Evolutionary conservation across 129 eudicot genomes (phyloP), one percentile per base, ranked within the genome.

Genomic region (Flaveria trinervia): DNA sequence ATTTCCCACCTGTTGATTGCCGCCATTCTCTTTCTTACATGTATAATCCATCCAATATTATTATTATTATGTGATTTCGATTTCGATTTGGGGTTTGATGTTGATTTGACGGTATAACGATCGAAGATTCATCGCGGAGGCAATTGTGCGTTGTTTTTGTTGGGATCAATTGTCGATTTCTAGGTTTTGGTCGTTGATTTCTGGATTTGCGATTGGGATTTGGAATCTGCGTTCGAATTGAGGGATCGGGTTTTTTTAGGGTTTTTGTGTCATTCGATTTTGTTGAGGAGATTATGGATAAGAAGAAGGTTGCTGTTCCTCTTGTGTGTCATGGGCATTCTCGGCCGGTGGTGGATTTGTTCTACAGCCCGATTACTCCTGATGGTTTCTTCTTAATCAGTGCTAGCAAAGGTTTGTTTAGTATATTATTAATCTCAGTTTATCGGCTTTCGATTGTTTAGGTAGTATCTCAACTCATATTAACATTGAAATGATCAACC

Each of bases 271-370:
- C 33, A 79, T 72, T 71, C 11, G 52, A 36, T 14, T 18, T 49
- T 48, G 28, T 26, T 12, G 46, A 46, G 43, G 79, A 17, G 74
- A 17, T 80, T 61, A 86, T 86, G 91, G 91, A 84, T 67, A 86
- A 83, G 83, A 89, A 89, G 86, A 89, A 76, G 78, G 89, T 84
- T 2, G 79, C 86, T 3, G 89, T 86, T 55, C 89, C 95, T 45
- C 77, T 89, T 18, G 89, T 89, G 0, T 89, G 91, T 74, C 95
- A 89, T 71, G 95, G 95, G 0, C 95, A 89, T 84, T 89, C 89
- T 1, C 76, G 91, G 2, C 95, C 91, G 4, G 91, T 89, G 12
- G 95, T 89, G 68, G 94, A 89, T 86, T 87, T 89, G 83, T 83
- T 74, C 80, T 89, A 86, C 15, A 89, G 91, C 43, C 91, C 95